phyloP scores from a whole-genome alignment of 805 yeast species.

The Metschnikowia colocasiae region DNA sequence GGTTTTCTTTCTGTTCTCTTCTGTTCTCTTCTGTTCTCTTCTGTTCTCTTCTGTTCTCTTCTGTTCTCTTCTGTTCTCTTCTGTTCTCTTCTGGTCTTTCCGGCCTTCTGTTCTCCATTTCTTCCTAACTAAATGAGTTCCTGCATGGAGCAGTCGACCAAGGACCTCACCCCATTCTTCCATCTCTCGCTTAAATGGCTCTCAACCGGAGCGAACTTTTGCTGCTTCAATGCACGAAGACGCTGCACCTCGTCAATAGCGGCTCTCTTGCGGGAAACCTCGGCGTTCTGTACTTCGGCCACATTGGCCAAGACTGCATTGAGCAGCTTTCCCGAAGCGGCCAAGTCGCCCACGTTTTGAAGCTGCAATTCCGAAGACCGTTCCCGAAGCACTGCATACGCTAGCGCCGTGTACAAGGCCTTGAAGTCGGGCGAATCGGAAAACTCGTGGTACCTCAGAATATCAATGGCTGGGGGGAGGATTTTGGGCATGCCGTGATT shows the following conservation, averaged over 20 bases:
- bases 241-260: constrained; percentile 41
- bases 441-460: constrained; percentile 1
- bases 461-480: not conserved
- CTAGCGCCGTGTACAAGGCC: constrained; percentile 34
- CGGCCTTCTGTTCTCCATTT: too few relatives aligned
- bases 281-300: constrained; percentile 17
- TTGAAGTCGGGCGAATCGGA: constrained; percentile 16
- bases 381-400: constrained; percentile 38
- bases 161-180: constrained; percentile 44
- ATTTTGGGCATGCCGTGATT: not conserved
- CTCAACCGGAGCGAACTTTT: constrained; percentile 40
- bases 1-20: too few relatives aligned
- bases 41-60: too few relatives aligned
- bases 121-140: too few relatives aligned
- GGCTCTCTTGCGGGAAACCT: constrained; percentile 36
- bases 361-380: constrained; percentile 36
- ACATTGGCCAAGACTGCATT: constrained; percentile 23
- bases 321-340: constrained; percentile 31
- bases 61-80: too few relatives aligned
- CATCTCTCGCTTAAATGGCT: constrained; percentile 47
- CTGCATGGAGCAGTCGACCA: constrained; percentile 30
- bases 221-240: constrained; percentile 43
- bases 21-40: too few relatives aligned
- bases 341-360: constrained; percentile 38
- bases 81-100: too few relatives aligned